Conservation (phyloP, 768 basidiomycete species). For the Trametes punicea region DNA sequence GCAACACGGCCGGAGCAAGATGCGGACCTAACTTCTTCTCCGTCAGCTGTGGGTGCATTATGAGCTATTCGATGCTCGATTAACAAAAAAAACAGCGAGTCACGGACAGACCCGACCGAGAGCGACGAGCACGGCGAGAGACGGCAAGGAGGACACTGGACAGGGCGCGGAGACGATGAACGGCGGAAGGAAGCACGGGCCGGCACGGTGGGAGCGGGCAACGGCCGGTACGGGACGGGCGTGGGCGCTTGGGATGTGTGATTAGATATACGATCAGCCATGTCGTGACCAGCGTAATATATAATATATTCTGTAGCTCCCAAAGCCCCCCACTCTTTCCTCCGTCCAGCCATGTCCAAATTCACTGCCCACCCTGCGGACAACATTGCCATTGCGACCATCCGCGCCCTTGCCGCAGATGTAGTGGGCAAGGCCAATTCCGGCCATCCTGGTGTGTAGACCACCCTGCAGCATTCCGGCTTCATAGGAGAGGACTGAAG, state of each 20-base stretch:
- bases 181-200: background rate
- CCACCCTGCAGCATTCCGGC: background rate
- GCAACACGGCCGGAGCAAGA: conserved; percentile 14
- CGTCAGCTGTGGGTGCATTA: conserved; percentile 30
- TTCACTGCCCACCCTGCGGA: conserved; percentile 44
- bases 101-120: conserved; percentile 1
- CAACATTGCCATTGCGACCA: conserved; percentile 62
- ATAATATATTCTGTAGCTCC: conserved; percentile 15
- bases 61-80: background rate
- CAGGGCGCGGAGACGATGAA: background rate
- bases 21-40: conserved; percentile 22
- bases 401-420: conserved; percentile 74
- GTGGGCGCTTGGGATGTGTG: conserved; percentile 6
- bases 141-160: background rate
- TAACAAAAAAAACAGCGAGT: background rate
- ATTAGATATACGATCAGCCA: conserved; percentile 23
- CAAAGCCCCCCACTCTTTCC: conserved; percentile 16
- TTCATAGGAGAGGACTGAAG: conserved; percentile 5
- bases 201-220: background rate
- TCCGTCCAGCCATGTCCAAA: conserved; percentile 35
- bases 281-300: background rate
- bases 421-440: conserved; percentile 87
- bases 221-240: background rate
- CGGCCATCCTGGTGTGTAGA: conserved; percentile 75
- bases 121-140: background rate